Base-by-base conservation (phyloP, 2,329 filamentous ascomycete genomes). In the Ophiocordyceps unilateralis region DNA sequence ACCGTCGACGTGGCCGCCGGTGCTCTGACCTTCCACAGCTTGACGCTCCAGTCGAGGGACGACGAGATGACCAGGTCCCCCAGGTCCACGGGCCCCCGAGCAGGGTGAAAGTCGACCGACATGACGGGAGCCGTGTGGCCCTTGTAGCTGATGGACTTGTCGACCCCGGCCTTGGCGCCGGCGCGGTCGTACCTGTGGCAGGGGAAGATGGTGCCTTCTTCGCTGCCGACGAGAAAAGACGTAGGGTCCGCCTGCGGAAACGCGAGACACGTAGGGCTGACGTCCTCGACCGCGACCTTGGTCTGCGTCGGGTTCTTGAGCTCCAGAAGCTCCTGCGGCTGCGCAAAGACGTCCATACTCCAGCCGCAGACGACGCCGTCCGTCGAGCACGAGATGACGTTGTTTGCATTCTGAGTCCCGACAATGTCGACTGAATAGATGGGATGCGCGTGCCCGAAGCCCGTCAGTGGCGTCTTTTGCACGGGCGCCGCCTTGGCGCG, bases 141-240 rank as follows among this genome's bases (percentile, higher is more conserved):
- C 50, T 77, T 76, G 65, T 98, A 98, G 51, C 79, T 81, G 46
- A 95, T 79, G 47, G 88, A 79, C 44, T 81, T 76, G 58, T 98
- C 93, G 22, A 95, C 86, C 40, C 91, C 91, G 5, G 91, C 89
- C 66, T 96, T 96, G 49, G 91, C 91, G 45, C 91, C 91, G 6
- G 93, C 91, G 49, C 93, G 84, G 62, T 98, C 91, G 64, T 98
- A 98, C 47, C 91, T 76, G 60, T 98, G 91, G 58, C 93, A 95
- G 0, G 91, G 88, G 62, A 91, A 94, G 49, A 98, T 95, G 40
- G 81, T 81, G 41, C 93, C 93, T 67, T 98, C 91, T 65, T 98
- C 91, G 23, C 88, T 94, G 36, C 93, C 91, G 28, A 94, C 83
- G 4, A 98, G 77, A 69, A 98, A 98, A 62, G 94, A 96, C 0